Evolutionary conservation across 148 eudicot species (phyloP).

Genomic region (Chenopodium berlandieri): DNA sequence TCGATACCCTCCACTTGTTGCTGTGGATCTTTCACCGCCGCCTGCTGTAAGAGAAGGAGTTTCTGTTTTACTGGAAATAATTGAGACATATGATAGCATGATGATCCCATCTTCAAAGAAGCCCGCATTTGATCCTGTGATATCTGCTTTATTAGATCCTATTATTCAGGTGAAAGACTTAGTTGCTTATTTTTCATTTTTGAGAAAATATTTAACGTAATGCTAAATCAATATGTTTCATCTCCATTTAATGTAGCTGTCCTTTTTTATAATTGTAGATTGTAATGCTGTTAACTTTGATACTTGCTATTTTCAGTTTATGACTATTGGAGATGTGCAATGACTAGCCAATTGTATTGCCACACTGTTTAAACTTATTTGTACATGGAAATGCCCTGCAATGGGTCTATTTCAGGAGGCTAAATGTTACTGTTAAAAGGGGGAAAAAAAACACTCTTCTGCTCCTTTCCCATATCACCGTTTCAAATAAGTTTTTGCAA

Average conservation of each 20-base stretch:
- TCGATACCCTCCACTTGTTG: conserved; percentile 86
- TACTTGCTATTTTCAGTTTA: not conserved
- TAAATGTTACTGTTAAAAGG: not conserved
- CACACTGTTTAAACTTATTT: not conserved
- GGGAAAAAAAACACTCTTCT: too few species aligned
- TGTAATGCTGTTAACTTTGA: not conserved
- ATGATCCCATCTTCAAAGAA: conserved; percentile 83
- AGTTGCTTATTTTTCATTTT: not conserved
- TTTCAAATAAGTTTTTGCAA: not conserved
- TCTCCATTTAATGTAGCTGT: not conserved
- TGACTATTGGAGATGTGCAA: not conserved
- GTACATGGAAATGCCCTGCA: not conserved
- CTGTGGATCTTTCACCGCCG: conserved; percentile 95
- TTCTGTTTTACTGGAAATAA: conserved; percentile 79
- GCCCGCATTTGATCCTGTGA: conserved; percentile 74
- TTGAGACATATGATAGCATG: conserved; percentile 84
- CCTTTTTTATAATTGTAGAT: not conserved
- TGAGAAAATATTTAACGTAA: not conserved
- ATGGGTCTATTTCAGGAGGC: not conserved
- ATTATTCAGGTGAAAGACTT: conserved; percentile 65
- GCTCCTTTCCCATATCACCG: not conserved
- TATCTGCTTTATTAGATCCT: conserved; percentile 93
- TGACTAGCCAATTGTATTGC: not conserved
- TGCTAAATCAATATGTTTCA: not conserved
- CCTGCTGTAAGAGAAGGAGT: conserved; percentile 91